Percentiles rank a stretch among this genome's conserved stretches.
These are phyloP conservation scores for Adenanthera pavonina DNA, from an alignment of 306 rosid genomes.

Conservation along the genomic window DNA sequence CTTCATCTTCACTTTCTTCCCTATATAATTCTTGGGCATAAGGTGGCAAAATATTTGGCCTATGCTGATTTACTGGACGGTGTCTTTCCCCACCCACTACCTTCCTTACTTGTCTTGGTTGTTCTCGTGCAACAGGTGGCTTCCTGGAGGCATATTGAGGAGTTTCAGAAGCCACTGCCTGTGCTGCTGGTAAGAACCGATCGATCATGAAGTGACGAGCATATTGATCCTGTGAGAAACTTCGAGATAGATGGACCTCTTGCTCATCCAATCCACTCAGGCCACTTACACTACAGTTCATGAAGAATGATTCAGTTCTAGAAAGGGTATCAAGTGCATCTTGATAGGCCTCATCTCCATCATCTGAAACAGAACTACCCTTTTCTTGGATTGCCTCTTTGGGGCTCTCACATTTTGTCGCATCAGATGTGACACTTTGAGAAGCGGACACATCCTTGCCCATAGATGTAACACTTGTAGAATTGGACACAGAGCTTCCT, in stretches of 20 bases:
- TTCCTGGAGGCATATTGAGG: slow-evolving; percentile 61
- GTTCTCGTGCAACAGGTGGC: slow-evolving; percentile 51
- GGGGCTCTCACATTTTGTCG: slow-evolving; percentile 34
- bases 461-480: slow-evolving; percentile 36
- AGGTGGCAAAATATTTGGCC: slow-evolving; percentile 40
- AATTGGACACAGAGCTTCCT: slow-evolving; percentile 42
- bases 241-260: slow-evolving; percentile 49
- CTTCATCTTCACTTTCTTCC: slow-evolving; percentile 62
- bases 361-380: slow-evolving; percentile 51
- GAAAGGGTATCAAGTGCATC: slow-evolving; percentile 81
- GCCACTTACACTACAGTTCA: slow-evolving; percentile 71
- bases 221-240: slow-evolving; percentile 61
- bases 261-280: slow-evolving; percentile 70
- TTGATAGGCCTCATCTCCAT: slow-evolving; percentile 65
- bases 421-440: slow-evolving; percentile 36
- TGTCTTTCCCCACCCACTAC: slow-evolving; percentile 37
- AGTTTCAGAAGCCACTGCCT: slow-evolving; percentile 75
- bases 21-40: slow-evolving; percentile 41
- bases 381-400: slow-evolving; percentile 44
- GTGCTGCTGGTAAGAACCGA: slow-evolving; percentile 89
- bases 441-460: slow-evolving; percentile 35
- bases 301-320: slow-evolving; percentile 72
- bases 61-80: slow-evolving; percentile 46
- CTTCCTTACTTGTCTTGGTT: slow-evolving; percentile 56
- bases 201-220: slow-evolving; percentile 80